Evolutionary conservation across 2,329 filamentous ascomycete species (phyloP).

Genomic region (Exophiala calicioides): DNA sequence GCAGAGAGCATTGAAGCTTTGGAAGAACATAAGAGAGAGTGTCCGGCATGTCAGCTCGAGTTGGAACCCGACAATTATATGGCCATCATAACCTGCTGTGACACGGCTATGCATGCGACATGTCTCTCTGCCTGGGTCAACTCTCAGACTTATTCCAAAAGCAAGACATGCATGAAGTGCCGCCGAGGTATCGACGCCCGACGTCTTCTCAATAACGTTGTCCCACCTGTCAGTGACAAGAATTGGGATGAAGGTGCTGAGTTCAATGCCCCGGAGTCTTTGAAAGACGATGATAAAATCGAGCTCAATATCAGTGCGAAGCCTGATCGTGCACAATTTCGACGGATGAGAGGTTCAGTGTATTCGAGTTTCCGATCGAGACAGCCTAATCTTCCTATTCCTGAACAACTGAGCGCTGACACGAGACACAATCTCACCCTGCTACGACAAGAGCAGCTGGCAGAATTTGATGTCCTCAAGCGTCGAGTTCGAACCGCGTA

Average conservation of each 20-base stretch:
- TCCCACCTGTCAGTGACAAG: slow-evolving; percentile 25
- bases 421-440: slow-evolving; percentile 7
- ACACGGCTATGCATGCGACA: slow-evolving; percentile 25
- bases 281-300: slow-evolving; percentile 22
- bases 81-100: slow-evolving; percentile 26
- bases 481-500: slow-evolving; percentile 4
- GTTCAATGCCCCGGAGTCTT: slow-evolving; percentile 22
- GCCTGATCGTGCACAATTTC: slow-evolving; percentile 17
- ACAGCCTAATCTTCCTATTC: not conserved
- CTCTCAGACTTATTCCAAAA: slow-evolving; percentile 23
- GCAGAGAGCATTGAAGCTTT: slow-evolving; percentile 19
- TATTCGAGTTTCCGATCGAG: slow-evolving; percentile 10
- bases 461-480: slow-evolving; percentile 12
- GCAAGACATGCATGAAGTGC: slow-evolving; percentile 26
- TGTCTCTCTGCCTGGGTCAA: slow-evolving; percentile 30
- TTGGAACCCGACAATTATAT: slow-evolving; percentile 26
- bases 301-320: slow-evolving; percentile 24
- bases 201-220: slow-evolving; percentile 22
- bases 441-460: slow-evolving; percentile 12
- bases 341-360: slow-evolving; percentile 10
- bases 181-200: slow-evolving; percentile 26
- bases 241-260: slow-evolving; percentile 25
- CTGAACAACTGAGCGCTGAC: slow-evolving; percentile 11
- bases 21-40: slow-evolving; percentile 28
- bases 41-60: slow-evolving; percentile 27